Conservation (phyloP, 345 rosid genomes). For the Citrus hindsii region DNA sequence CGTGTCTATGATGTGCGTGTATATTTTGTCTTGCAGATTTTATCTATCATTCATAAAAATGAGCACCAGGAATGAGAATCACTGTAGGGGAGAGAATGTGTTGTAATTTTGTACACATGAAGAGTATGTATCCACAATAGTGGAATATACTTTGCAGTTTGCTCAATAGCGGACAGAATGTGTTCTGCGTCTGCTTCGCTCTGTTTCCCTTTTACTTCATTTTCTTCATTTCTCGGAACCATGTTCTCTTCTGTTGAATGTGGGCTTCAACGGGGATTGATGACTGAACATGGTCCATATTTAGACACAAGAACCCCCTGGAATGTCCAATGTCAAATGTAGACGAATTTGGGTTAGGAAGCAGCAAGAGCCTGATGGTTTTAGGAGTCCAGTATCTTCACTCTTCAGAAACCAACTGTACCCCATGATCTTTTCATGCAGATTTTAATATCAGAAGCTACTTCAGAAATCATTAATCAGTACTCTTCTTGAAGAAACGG, state of each 20-base stretch:
- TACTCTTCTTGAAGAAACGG: not conserved
- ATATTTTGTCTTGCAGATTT: not conserved
- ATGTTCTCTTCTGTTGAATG: not conserved
- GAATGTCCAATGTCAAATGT: too few relatives aligned
- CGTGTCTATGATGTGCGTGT: not conserved
- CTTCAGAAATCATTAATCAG: not conserved
- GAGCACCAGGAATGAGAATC: not conserved
- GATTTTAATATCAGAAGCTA: too few relatives aligned
- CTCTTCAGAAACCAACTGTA: too few relatives aligned
- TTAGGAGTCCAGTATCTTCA: too few relatives aligned
- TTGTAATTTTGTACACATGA: not conserved
- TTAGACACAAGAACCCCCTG: not conserved
- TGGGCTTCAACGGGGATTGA: not conserved
- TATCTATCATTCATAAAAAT: not conserved
- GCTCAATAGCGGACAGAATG: not conserved
- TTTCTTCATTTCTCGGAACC: not conserved
- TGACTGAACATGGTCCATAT: not conserved
- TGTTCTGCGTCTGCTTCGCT: not conserved
- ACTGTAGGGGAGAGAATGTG: not conserved
- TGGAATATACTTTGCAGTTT: not conserved
- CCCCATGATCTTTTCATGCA: too few relatives aligned
- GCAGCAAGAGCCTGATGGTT: not conserved
- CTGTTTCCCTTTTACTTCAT: not conserved
- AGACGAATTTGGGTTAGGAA: not conserved
- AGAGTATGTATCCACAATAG: not conserved